These are phyloP conservation scores for Hypoxylon sp. DNA, from an alignment of 2,329 filamentous ascomycete species.

Conservation along the genomic window DNA sequence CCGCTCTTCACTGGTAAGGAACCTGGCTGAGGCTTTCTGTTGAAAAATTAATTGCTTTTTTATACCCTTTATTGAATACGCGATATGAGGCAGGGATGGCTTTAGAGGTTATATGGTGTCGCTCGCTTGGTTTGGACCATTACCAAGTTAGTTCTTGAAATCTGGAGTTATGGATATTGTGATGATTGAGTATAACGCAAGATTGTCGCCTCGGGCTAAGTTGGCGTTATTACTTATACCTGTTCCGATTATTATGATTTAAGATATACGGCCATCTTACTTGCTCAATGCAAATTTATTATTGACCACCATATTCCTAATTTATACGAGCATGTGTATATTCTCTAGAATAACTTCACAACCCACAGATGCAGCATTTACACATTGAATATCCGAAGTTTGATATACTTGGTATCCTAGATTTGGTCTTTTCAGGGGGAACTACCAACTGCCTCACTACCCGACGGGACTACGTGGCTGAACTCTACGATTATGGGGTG, in stretches of 20 bases:
- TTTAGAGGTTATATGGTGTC: conserved; percentile 6
- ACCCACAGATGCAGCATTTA: neutral
- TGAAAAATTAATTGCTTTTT: conserved; percentile 4
- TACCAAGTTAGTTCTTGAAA: neutral
- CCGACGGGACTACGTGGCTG: neutral
- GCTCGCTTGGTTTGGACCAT: conserved; percentile 1
- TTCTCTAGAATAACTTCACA: neutral
- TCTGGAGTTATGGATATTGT: conserved; percentile 11
- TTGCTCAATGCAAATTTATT: neutral
- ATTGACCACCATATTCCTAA: neutral
- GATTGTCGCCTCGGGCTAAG: conserved; percentile 12
- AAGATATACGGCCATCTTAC: neutral
- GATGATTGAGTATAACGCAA: conserved; percentile 8
- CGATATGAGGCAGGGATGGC: neutral
- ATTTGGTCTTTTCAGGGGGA: neutral
- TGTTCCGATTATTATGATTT: neutral
- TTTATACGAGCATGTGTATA: too few species aligned
- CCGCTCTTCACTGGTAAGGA: neutral
- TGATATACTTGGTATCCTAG: neutral
- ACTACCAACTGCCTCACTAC: neutral
- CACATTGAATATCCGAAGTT: neutral
- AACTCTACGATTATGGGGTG: neutral
- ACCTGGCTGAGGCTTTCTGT: neutral
- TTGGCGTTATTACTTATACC: conserved; percentile 14
- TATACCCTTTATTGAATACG: conserved; percentile 15